Evolutionary conservation across 108 stramenopile genomes (phyloP).

Genomic region (Nannochloropsis gaditana): DNA sequence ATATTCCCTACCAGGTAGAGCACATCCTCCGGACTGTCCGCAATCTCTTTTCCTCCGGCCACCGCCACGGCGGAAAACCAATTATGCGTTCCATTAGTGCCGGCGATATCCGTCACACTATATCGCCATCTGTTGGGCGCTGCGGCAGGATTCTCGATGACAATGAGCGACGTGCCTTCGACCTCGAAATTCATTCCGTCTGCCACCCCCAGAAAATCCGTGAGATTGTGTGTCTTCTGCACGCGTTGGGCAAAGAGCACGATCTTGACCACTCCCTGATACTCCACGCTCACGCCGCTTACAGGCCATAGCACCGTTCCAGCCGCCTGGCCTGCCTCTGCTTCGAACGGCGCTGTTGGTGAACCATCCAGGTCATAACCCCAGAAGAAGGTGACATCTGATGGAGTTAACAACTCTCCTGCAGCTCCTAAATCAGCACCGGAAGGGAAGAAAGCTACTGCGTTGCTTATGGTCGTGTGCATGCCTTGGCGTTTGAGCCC

Average conservation of each 20-base stretch:
- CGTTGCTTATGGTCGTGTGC: background rate
- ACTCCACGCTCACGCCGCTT: background rate
- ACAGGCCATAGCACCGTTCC: slow-evolving; percentile 14
- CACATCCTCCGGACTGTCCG: background rate
- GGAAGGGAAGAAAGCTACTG: background rate
- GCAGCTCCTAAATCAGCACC: background rate
- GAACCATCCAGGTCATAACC: background rate
- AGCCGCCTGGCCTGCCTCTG: background rate
- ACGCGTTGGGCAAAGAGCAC: background rate
- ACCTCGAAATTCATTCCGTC: slow-evolving; percentile 11
- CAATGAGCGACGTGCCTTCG: background rate
- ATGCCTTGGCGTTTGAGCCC: background rate
- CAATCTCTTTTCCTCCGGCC: background rate
- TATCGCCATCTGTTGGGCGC: background rate
- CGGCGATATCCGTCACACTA: background rate
- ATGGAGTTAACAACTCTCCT: slow-evolving; percentile 14
- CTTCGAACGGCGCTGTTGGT: slow-evolving; percentile 6
- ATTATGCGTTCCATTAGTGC: background rate
- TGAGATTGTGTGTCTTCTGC: background rate
- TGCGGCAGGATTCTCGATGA: slow-evolving; percentile 11
- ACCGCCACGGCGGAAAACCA: background rate
- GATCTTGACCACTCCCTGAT: background rate
- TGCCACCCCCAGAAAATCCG: background rate
- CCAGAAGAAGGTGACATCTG: slow-evolving; percentile 10
- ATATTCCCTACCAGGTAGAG: background rate